These are phyloP conservation scores for Lactifluus subvellereus DNA, from an alignment of 768 basidiomycete species.

Conservation along the genomic window DNA sequence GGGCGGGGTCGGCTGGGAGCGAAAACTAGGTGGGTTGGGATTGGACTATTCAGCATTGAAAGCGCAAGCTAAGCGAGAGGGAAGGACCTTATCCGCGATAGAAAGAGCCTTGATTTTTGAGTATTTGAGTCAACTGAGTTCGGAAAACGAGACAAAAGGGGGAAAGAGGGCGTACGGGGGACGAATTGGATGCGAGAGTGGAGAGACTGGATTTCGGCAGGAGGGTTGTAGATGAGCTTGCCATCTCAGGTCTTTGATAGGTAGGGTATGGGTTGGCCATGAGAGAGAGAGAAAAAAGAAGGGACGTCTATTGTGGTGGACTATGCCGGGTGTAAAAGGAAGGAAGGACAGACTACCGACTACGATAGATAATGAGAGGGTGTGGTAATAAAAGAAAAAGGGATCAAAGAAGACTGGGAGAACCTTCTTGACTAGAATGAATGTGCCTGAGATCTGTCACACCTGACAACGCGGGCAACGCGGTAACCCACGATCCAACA, in stretches of 20 bases:
- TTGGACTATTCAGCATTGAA: neutral
- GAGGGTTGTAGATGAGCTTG: conserved; percentile 17
- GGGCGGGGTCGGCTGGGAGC: conserved; percentile 40
- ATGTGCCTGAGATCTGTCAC: too few species aligned
- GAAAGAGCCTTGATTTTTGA: conserved; percentile 6
- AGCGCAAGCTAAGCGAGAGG: neutral
- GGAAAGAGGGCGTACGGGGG: conserved; percentile 1
- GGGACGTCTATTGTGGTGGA: neutral
- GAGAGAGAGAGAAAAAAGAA: neutral
- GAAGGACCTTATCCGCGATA: conserved; percentile 15
- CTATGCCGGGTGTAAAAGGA: neutral
- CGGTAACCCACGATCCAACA: too few species aligned
- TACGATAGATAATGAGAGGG: too few species aligned
- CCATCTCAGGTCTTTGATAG: conserved; percentile 18
- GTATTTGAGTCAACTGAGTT: neutral
- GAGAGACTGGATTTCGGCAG: conserved; percentile 1
- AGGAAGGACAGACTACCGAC: neutral
- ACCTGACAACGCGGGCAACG: too few species aligned
- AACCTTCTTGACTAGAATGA: too few species aligned
- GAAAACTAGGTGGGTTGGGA: conserved; percentile 31
- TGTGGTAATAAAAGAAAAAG: too few species aligned
- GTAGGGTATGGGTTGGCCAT: neutral
- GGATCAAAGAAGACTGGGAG: too few species aligned
- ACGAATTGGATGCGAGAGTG: neutral
- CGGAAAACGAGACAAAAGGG: neutral